Evolutionary conservation across 2,329 filamentous ascomycete genomes (phyloP).

Genomic region (Diplocarpon mali): DNA sequence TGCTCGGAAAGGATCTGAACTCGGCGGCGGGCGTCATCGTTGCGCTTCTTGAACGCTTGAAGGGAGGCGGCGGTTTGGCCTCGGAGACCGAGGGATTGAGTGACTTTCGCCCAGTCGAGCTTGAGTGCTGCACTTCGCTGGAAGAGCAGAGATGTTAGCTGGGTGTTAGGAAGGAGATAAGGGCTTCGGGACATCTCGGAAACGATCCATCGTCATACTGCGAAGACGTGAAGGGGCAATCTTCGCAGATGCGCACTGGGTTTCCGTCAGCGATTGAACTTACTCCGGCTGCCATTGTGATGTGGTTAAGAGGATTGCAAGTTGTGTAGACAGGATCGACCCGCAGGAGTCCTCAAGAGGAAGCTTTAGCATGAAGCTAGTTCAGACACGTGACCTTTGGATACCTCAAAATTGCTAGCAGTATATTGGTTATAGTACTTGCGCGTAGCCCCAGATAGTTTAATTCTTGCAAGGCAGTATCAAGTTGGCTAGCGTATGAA

Average conservation of each 20-base stretch:
- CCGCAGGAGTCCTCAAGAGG: too few relatives aligned
- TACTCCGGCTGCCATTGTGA: constrained; percentile 58
- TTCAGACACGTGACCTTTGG: constrained; percentile 15
- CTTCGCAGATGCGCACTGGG: constrained; percentile 3
- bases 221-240: not conserved
- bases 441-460: too few relatives aligned
- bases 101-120: constrained; percentile 97
- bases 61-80: constrained; percentile 88
- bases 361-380: constrained; percentile 6
- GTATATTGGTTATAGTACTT: too few relatives aligned
- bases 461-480: too few relatives aligned
- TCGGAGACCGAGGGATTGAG: constrained; percentile 87
- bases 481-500: too few relatives aligned
- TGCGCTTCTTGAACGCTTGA: constrained; percentile 97
- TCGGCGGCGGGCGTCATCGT: constrained; percentile 96
- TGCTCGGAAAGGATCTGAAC: constrained; percentile 74
- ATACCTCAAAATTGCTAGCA: not conserved
- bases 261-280: constrained; percentile 33
- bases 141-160: constrained; percentile 24
- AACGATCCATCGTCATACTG: not conserved
- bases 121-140: constrained; percentile 98
- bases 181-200: constrained; percentile 15
- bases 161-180: constrained; percentile 7
- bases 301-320: constrained; percentile 35
- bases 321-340: constrained; percentile 36